Evolutionary conservation across 805 yeast species (phyloP).

Genomic region (Nakazawaea populi): DNA sequence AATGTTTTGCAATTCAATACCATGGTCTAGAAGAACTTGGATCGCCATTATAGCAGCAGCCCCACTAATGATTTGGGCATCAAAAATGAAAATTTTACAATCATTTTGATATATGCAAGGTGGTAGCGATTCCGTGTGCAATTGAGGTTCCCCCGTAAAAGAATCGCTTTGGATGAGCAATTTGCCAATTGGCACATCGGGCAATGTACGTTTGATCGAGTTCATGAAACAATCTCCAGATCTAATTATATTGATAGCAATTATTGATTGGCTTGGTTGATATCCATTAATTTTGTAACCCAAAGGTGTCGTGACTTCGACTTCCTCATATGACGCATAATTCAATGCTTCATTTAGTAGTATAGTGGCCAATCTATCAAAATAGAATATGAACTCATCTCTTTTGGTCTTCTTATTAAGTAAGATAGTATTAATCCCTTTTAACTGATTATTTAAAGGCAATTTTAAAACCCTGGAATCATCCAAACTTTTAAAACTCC

Average conservation of each 20-base stretch:
- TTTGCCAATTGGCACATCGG: slow-evolving; percentile 78
- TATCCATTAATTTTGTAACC: slow-evolving; percentile 19
- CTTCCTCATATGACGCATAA: slow-evolving; percentile 34
- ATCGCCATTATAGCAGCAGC: slow-evolving; percentile 94
- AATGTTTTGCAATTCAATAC: slow-evolving; percentile 54
- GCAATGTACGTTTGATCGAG: slow-evolving; percentile 68
- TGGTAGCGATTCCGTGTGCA: slow-evolving; percentile 80
- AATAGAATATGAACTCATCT: slow-evolving; percentile 80
- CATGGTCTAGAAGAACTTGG: slow-evolving; percentile 80
- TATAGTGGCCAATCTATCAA: slow-evolving; percentile 73
- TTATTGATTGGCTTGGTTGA: slow-evolving; percentile 38
- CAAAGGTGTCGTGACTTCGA: slow-evolving; percentile 24
- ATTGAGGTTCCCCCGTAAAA: slow-evolving; percentile 87
- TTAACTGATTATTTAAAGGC: slow-evolving; percentile 57
- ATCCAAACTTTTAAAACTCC: slow-evolving; percentile 24
- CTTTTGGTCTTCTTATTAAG: slow-evolving; percentile 48
- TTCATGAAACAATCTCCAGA: slow-evolving; percentile 92
- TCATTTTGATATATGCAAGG: slow-evolving; percentile 17
- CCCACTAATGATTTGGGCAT: slow-evolving; percentile 86
- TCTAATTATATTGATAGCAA: slow-evolving; percentile 76
- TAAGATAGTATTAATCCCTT: slow-evolving; percentile 67
- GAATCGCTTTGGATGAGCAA: slow-evolving; percentile 84
- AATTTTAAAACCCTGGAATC: slow-evolving; percentile 29
- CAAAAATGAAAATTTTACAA: slow-evolving; percentile 61
- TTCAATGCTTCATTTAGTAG: slow-evolving; percentile 68